Conservation (phyloP, 176 grass and related monocot species). For the Oryza longistaminata region DNA sequence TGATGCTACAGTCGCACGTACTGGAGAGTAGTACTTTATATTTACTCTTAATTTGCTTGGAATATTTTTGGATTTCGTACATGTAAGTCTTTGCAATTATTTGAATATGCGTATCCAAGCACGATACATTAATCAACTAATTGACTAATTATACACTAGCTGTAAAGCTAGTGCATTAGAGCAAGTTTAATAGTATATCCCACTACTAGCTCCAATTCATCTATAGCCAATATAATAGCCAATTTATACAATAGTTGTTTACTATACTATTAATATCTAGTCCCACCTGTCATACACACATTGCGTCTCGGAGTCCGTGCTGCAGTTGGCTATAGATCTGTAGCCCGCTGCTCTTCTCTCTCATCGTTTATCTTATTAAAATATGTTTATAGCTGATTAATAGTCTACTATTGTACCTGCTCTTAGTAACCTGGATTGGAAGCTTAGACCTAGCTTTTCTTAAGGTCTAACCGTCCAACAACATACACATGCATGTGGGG, state of each 20-base stretch:
- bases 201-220: too few species aligned
- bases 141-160: background rate
- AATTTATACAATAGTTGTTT: too few species aligned
- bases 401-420: too few species aligned
- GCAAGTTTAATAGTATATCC: too few species aligned
- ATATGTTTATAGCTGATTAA: too few species aligned
- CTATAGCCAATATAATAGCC: too few species aligned
- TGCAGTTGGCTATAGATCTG: too few species aligned
- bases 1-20: background rate
- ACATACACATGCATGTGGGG: background rate
- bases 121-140: background rate
- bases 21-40: background rate
- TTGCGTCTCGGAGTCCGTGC: too few species aligned
- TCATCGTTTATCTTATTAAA: too few species aligned
- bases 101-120: background rate
- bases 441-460: background rate
- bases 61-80: background rate
- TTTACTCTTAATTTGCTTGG: background rate
- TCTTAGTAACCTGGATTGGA: background rate
- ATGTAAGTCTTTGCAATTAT: background rate
- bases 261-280: too few species aligned
- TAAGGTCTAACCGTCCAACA: background rate
- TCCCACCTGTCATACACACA: too few species aligned
- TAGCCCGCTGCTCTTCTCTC: too few species aligned
- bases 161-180: background rate